A percentile compares a stretch with the other conserved stretches of the same genome.
Conservation (phyloP, 306 rosid genomes). For the Dalbergia cultrata region DNA sequence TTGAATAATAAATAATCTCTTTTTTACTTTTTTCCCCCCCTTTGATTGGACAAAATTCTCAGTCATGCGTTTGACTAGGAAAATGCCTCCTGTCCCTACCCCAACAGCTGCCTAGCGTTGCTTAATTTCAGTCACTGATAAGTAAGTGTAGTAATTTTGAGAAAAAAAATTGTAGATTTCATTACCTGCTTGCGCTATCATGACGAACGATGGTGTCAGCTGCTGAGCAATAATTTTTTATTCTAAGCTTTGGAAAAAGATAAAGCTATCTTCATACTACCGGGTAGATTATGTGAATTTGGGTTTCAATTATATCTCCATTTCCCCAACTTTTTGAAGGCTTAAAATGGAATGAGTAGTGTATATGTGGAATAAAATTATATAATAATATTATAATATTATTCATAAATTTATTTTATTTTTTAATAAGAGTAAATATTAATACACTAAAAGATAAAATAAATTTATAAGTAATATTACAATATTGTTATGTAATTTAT, state of each 20-base stretch:
- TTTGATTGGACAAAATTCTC: conserved; percentile 62
- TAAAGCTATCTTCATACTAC: conserved; percentile 14
- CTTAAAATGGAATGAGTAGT: too few relatives aligned
- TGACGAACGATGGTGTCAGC: conserved; percentile 53
- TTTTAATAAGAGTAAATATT: too few relatives aligned
- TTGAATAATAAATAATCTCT: conserved; percentile 44
- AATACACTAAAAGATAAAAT: too few relatives aligned
- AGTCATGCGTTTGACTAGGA: conserved; percentile 50
- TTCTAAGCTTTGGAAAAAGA: conserved; percentile 27
- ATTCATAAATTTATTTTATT: too few relatives aligned
- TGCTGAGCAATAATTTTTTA: conserved; percentile 14
- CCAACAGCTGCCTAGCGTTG: conserved; percentile 5
- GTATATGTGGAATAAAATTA: too few relatives aligned
- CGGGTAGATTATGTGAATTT: conserved; percentile 33
- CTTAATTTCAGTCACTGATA: conserved; percentile 37
- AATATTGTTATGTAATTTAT: too few relatives aligned
- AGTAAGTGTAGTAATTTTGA: not conserved
- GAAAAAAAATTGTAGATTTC: not conserved
- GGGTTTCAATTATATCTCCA: conserved; percentile 19
- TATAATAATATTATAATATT: too few relatives aligned
- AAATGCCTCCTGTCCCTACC: conserved; percentile 52
- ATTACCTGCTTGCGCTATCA: conserved; percentile 36
- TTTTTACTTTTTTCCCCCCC: conserved; percentile 43
- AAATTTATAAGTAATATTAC: too few relatives aligned
- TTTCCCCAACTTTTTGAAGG: not conserved